Evolutionary conservation across 768 basidiomycete species (phyloP).

Genomic region (Sporobolomyces roseus): DNA sequence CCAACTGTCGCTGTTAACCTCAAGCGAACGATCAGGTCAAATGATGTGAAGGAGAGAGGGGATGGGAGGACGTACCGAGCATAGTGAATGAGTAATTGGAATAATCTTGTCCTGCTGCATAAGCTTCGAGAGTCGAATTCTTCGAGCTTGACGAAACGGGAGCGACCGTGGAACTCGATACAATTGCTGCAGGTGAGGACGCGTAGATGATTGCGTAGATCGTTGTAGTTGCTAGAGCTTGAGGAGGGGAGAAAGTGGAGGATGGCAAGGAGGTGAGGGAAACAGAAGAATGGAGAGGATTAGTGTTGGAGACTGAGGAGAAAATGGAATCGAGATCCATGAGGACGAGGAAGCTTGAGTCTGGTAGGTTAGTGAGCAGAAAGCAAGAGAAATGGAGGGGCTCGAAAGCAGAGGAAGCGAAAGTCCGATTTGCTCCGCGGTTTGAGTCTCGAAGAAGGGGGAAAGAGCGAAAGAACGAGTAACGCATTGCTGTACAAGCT

Average conservation of each 20-base stretch:
- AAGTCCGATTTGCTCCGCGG: neutral
- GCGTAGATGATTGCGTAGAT: slow-evolving; percentile 11
- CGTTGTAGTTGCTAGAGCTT: slow-evolving; percentile 5
- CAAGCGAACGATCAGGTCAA: no score
- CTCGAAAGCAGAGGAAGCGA: neutral
- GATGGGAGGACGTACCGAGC: neutral
- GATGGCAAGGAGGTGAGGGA: neutral
- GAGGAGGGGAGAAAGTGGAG: neutral
- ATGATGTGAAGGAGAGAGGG: neutral
- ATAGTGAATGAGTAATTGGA: neutral
- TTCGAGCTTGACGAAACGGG: neutral
- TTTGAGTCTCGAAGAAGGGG: no score
- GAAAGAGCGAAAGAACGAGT: neutral
- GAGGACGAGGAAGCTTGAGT: neutral
- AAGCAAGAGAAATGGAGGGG: neutral
- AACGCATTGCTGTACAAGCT: slow-evolving; percentile 15
- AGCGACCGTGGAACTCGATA: neutral
- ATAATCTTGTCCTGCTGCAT: neutral
- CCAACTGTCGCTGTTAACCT: neutral
- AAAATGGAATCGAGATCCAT: neutral
- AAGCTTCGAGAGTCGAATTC: neutral
- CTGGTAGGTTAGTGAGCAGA: neutral
- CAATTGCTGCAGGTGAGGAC: neutral
- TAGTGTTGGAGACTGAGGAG: neutral
- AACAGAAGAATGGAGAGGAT: neutral